Evolutionary conservation across 2,329 filamentous ascomycete species (phyloP), one percentile per base, ranked within the genome.

Genomic region (Chaetomiaceae sp.): DNA sequence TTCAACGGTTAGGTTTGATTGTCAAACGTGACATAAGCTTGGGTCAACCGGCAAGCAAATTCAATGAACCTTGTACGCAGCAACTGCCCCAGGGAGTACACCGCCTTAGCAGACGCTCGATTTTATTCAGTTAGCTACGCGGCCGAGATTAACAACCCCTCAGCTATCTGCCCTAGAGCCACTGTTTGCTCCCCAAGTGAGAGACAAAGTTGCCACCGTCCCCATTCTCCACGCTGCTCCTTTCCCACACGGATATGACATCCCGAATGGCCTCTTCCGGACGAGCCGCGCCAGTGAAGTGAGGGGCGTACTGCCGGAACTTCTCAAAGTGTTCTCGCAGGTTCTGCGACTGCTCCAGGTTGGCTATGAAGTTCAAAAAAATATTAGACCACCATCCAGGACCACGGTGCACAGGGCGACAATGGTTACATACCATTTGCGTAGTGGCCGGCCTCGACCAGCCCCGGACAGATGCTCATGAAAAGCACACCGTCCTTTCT

Each of bases 131-230:
- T n/a, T n/a, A n/a, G n/a, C n/a, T n/a, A n/a, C n/a, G n/a, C n/a
- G n/a, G n/a, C n/a, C n/a, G n/a, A n/a, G n/a, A n/a, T n/a, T n/a
- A n/a, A n/a, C n/a, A n/a, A n/a, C n/a, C n/a, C n/a, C n/a, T n/a
- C n/a, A n/a, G n/a, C n/a, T n/a, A n/a, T n/a, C n/a, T n/a, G n/a
- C n/a, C n/a, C n/a, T n/a, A 43, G 30, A 41, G 40, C 78, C 78
- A 30, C 16, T 16, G 69, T 65, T 78, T 75, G 57, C 71, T 79
- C 2, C 80, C 79, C 47, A 70, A 61, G 36, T 85, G 81, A 16
- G 77, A 81, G 0, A 84, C 57, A 58, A 80, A 81, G 0, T 67
- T 64, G 2, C 81, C 81, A 2, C 70, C 78, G 59, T 74, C 58
- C 0, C 73, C 75, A 34, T 63, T 68, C 42, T 75, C 72, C 8